These are phyloP conservation scores for Pleurotus tuber-regium DNA, from an alignment of 768 basidiomycete species.

Conservation along the genomic window DNA sequence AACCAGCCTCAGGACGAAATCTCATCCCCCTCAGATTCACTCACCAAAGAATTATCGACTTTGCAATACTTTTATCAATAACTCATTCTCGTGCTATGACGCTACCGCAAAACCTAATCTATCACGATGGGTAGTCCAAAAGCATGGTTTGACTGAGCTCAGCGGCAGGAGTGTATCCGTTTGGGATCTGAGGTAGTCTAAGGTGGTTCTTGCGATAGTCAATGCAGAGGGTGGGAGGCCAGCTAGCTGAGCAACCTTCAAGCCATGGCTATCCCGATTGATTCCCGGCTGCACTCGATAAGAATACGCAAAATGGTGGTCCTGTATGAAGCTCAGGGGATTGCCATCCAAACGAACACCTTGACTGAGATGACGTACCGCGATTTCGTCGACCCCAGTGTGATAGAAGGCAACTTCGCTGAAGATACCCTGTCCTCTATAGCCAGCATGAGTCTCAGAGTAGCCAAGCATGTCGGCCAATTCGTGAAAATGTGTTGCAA, in stretches of 20 bases:
- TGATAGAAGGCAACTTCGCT: conserved; percentile 79
- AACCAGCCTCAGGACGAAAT: too few relatives aligned
- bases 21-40: too few relatives aligned
- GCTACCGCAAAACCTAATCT: too few relatives aligned
- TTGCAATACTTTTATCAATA: too few relatives aligned
- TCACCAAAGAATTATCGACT: too few relatives aligned
- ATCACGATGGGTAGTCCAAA: too few relatives aligned
- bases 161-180: too few relatives aligned
- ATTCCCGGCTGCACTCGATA: conserved; percentile 80
- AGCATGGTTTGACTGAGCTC: too few relatives aligned
- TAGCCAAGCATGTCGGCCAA: conserved; percentile 81
- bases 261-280: conserved; percentile 86
- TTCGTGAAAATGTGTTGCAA: conserved; percentile 99
- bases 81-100: too few relatives aligned
- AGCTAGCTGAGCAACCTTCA: conserved; percentile 86
- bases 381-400: conserved; percentile 79
- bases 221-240: conserved; percentile 72
- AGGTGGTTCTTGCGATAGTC: conserved; percentile 53
- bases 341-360: neutral
- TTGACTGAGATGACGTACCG: conserved; percentile 51
- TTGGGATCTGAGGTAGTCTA: conserved; percentile 42
- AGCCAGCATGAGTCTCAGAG: conserved; percentile 27
- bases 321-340: conserved; percentile 36
- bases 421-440: conserved; percentile 47
- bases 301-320: conserved; percentile 78